Evolutionary conservation across 1,139 yeast genomes (phyloP).

Genomic region (Nematodospora anomalae): DNA sequence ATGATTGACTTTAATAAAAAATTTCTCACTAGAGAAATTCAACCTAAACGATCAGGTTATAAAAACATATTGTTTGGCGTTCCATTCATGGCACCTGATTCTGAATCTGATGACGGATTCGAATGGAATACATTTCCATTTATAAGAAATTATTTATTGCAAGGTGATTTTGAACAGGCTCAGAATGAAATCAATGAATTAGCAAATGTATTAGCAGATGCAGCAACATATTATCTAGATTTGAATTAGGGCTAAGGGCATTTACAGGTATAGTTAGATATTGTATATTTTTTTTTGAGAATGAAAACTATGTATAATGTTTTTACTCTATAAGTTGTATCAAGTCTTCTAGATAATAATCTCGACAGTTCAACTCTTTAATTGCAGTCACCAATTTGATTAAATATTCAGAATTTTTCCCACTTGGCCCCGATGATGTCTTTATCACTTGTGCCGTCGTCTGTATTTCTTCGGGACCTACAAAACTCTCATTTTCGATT

Average conservation of each 20-base stretch:
- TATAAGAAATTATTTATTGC: constrained; percentile 62
- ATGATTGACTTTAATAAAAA: constrained; percentile 57
- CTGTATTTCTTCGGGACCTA: constrained; percentile 70
- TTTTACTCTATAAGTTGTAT: constrained; percentile 12
- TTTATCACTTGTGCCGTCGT: constrained; percentile 63
- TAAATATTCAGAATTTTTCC: constrained; percentile 73
- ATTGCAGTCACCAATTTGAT: constrained; percentile 54
- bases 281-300: background rate
- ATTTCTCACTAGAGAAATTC: constrained; percentile 47
- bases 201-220: constrained; percentile 33
- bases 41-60: constrained; percentile 63
- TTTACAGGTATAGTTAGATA: background rate
- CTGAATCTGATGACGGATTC: constrained; percentile 24
- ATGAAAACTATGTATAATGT: background rate
- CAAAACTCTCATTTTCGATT: constrained; percentile 72
- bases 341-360: constrained; percentile 41
- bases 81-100: constrained; percentile 54
- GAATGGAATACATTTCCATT: constrained; percentile 76
- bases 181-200: constrained; percentile 55
- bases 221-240: constrained; percentile 20
- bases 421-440: constrained; percentile 72
- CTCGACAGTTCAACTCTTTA: constrained; percentile 42
- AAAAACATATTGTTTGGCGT: constrained; percentile 73
- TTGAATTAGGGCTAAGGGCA: constrained; percentile 2
- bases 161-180: constrained; percentile 52